phyloP scores from a whole-genome alignment of 768 basidiomycete genomes.

The Kwoniella dejecticola region DNA sequence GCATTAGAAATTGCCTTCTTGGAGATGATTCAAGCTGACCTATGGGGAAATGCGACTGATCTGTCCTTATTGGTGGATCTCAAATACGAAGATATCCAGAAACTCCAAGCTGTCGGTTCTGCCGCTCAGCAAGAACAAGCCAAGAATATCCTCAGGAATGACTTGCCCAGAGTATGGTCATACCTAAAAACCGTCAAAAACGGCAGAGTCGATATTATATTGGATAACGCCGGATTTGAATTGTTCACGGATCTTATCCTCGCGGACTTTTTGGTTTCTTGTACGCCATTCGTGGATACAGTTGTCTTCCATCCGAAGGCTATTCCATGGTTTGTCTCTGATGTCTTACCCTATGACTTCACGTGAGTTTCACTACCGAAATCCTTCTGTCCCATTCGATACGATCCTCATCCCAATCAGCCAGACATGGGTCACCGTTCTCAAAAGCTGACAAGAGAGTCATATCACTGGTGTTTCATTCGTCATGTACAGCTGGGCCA shows the following conservation, averaged over 20 bases:
- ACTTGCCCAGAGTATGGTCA: slow-evolving; percentile 74
- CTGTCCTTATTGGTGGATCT: slow-evolving; percentile 86
- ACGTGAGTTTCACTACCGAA: slow-evolving; percentile 35
- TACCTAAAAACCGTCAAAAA: slow-evolving; percentile 64
- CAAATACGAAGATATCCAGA: slow-evolving; percentile 75
- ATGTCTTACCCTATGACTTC: slow-evolving; percentile 88
- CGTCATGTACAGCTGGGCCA: slow-evolving; percentile 57
- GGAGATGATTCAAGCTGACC: slow-evolving; percentile 55
- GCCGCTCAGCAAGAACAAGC: slow-evolving; percentile 77
- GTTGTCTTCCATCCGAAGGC: slow-evolving; percentile 93
- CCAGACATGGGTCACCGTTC: too few relatives aligned
- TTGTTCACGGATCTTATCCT: slow-evolving; percentile 93
- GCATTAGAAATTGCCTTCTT: slow-evolving; percentile 52
- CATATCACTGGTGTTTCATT: too few relatives aligned
- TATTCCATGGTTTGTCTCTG: slow-evolving; percentile 94
- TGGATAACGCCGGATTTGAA: slow-evolving; percentile 97
- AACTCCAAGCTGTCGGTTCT: slow-evolving; percentile 77
- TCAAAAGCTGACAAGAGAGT: too few relatives aligned
- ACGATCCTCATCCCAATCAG: too few relatives aligned
- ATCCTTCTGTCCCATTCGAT: too few relatives aligned
- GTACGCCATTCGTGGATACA: slow-evolving; percentile 76
- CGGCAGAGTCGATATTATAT: slow-evolving; percentile 74
- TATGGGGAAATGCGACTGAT: slow-evolving; percentile 95
- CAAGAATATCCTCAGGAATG: slow-evolving; percentile 79
- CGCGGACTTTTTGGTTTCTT: slow-evolving; percentile 74